These are phyloP conservation scores for Dentipellis fragilis DNA, from an alignment of 768 basidiomycete species.

Conservation along the genomic window DNA sequence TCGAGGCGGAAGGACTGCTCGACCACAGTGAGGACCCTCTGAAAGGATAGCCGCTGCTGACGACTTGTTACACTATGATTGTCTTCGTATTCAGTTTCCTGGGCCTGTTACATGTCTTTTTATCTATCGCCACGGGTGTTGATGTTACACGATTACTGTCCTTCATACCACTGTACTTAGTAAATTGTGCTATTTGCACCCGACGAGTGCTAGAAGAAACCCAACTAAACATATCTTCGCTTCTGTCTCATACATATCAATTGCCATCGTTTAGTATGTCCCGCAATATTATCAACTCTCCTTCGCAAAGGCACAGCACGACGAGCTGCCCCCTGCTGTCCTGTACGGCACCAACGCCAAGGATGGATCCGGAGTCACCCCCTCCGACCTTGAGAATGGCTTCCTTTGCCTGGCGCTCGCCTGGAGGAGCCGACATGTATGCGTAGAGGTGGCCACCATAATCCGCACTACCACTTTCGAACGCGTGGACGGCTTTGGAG, in stretches of 20 bases:
- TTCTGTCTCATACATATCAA: conserved; percentile 7
- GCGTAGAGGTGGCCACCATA: conserved; percentile 81
- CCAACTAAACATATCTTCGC: neutral
- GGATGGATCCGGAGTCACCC: conserved; percentile 57
- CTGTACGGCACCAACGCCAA: conserved; percentile 59
- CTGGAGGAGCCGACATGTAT: conserved; percentile 49
- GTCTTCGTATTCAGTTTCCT: neutral
- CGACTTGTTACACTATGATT: neutral
- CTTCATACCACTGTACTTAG: conserved; percentile 14
- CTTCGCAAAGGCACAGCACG: conserved; percentile 70
- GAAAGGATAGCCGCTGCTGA: conserved; percentile 17
- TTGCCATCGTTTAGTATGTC: conserved; percentile 17
- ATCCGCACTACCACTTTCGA: conserved; percentile 64
- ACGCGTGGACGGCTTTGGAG: conserved; percentile 55
- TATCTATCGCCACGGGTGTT: conserved; percentile 10
- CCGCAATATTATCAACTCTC: conserved; percentile 54
- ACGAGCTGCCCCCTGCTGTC: conserved; percentile 22
- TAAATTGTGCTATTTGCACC: neutral
- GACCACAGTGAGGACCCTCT: conserved; percentile 45
- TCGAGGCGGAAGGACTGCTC: conserved; percentile 54
- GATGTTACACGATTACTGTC: conserved; percentile 1
- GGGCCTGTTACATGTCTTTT: neutral
- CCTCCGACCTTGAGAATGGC: conserved; percentile 69
- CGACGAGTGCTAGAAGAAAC: too few species aligned
- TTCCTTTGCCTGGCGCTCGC: conserved; percentile 65